These are phyloP conservation scores for Neospermospora avenae DNA, from an alignment of 2,329 filamentous ascomycete species.

Conservation along the genomic window DNA sequence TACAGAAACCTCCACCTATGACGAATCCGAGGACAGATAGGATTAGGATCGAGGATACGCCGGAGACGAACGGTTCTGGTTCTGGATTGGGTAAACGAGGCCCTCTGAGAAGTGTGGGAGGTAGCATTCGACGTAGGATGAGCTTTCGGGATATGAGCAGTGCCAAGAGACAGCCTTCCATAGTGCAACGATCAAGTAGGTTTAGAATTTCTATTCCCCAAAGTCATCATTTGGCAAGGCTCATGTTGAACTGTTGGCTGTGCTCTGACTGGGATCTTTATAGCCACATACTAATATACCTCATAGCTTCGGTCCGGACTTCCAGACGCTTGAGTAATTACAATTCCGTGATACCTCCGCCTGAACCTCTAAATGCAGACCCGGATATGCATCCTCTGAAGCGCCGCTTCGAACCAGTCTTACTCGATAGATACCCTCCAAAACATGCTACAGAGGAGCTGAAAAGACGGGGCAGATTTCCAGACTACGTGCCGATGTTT, in stretches of 20 bases:
- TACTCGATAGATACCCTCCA: conserved; percentile 90
- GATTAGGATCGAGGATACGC: conserved; percentile 70
- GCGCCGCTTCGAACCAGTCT: conserved; percentile 90
- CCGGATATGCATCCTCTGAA: conserved; percentile 95
- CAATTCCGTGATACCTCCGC: conserved; percentile 93
- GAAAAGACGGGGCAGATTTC: conserved; percentile 78
- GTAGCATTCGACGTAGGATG: conserved; percentile 87
- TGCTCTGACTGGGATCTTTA: neutral
- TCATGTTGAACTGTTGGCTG: neutral
- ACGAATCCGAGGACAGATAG: conserved; percentile 78
- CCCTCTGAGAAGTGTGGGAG: conserved; percentile 52
- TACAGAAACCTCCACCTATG: conserved; percentile 66
- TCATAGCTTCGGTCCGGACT: conserved; percentile 67
- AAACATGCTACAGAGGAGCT: conserved; percentile 78
- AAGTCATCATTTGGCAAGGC: neutral
- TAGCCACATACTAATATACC: conserved; percentile 13
- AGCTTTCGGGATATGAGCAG: conserved; percentile 95
- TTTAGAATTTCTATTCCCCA: conserved; percentile 22
- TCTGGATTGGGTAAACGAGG: conserved; percentile 42
- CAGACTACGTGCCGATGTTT: conserved; percentile 99
- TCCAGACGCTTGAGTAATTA: conserved; percentile 92
- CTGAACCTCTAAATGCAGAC: conserved; percentile 83
- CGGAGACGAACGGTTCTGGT: conserved; percentile 31
- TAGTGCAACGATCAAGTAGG: conserved; percentile 68
- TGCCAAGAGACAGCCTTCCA: conserved; percentile 78